A percentile compares a stretch with the other conserved stretches of the same genome.
Evolutionary conservation across 805 yeast genomes (phyloP).

Genomic region (Ogataea thermomethanolica): DNA sequence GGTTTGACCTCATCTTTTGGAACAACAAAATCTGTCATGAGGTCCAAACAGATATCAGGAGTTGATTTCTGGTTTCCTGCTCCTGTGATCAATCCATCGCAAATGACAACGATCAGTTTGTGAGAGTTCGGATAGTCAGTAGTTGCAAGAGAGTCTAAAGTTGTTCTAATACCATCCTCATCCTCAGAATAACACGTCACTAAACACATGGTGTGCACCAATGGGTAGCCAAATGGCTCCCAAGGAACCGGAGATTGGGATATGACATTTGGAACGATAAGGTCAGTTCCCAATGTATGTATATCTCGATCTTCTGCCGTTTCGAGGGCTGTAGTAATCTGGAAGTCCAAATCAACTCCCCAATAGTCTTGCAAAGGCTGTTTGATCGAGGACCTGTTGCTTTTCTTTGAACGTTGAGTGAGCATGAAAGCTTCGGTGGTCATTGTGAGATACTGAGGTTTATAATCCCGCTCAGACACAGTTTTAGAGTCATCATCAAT

Average conservation of each 20-base stretch:
- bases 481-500: conserved; percentile 14
- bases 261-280: conserved; percentile 72
- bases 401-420: conserved; percentile 16
- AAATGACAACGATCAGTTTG: conserved; percentile 75
- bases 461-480: conserved; percentile 25
- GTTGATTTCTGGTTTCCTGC: conserved; percentile 86
- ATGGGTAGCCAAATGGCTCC: conserved; percentile 82
- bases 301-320: conserved; percentile 35
- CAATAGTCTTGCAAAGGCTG: conserved; percentile 14
- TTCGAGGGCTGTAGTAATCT: conserved; percentile 15
- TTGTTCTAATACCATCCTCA: conserved; percentile 77
- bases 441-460: conserved; percentile 58
- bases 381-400: conserved; percentile 11
- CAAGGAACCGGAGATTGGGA: conserved; percentile 89
- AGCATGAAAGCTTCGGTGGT: conserved; percentile 50
- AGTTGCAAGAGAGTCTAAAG: conserved; percentile 89
- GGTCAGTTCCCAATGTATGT: conserved; percentile 51
- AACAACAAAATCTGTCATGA: conserved; percentile 78
- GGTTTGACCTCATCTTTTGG: conserved; percentile 76
- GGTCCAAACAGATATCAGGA: conserved; percentile 81
- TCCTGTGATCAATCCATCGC: conserved; percentile 95
- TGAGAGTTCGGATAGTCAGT: conserved; percentile 96
- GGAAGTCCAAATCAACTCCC: conserved; percentile 28
- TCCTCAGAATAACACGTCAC: conserved; percentile 97
- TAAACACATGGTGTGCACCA: conserved; percentile 67